Conservation (phyloP, 495 filamentous ascomycete genomes). For the Penicillium subrubescens region DNA sequence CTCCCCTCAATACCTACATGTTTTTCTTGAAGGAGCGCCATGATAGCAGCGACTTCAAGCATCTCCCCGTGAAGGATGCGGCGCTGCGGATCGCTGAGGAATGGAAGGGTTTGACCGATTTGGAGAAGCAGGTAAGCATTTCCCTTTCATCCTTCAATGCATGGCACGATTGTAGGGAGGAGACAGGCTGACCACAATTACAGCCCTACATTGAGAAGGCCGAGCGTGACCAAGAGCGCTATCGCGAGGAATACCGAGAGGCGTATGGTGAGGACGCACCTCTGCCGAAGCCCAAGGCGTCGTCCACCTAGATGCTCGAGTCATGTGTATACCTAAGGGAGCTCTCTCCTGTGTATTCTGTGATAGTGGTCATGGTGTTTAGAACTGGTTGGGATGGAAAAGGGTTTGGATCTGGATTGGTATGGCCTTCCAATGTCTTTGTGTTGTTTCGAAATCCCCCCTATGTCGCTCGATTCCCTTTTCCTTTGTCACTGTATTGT, state of each 20-base stretch:
- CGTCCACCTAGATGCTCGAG: not conserved
- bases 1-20: constrained; percentile 37
- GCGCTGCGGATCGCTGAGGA: constrained; percentile 42
- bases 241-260: constrained; percentile 34
- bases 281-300: not conserved
- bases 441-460: constrained; percentile 8
- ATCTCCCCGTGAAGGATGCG: constrained; percentile 30
- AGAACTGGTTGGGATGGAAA: constrained; percentile 3
- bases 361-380: constrained; percentile 9
- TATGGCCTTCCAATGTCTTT: constrained; percentile 7
- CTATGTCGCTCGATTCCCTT: constrained; percentile 19
- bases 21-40: constrained; percentile 51
- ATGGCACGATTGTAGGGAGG: not conserved
- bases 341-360: constrained; percentile 3
- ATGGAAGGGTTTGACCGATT: constrained; percentile 56
- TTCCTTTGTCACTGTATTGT: constrained; percentile 26
- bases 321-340: not conserved
- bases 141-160: not conserved
- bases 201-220: constrained; percentile 31
- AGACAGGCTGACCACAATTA: constrained; percentile 1
- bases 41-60: constrained; percentile 49
- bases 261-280: constrained; percentile 34
- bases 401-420: constrained; percentile 9
- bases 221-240: constrained; percentile 32
- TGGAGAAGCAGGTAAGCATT: constrained; percentile 57